phyloP scores from a whole-genome alignment of 257 asterid genomes.

The Voacanga thouarsii region DNA sequence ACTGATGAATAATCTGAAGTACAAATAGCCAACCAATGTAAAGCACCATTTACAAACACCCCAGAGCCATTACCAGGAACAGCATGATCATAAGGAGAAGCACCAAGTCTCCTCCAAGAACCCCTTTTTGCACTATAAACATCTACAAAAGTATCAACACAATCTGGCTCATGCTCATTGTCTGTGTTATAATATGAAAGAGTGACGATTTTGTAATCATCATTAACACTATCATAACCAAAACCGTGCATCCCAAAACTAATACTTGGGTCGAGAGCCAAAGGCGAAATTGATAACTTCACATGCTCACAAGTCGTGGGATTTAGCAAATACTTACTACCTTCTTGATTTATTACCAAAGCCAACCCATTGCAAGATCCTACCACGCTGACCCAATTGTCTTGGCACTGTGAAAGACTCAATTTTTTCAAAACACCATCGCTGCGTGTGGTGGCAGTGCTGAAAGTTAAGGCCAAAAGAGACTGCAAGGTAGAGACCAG shows the following conservation, averaged over 20 bases:
- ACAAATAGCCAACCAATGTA: conserved; percentile 46
- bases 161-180: conserved; percentile 25
- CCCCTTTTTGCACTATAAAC: conserved; percentile 32
- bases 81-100: conserved; percentile 39
- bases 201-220: conserved; percentile 42
- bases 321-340: conserved; percentile 20
- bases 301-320: conserved; percentile 30
- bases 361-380: conserved; percentile 41
- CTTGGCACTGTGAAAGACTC: background rate
- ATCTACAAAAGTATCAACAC: conserved; percentile 35
- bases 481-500: conserved; percentile 11
- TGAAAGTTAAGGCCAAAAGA: conserved; percentile 12
- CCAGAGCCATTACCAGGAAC: conserved; percentile 29
- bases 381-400: background rate
- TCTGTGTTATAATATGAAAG: conserved; percentile 30
- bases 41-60: conserved; percentile 36
- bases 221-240: conserved; percentile 33
- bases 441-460: background rate
- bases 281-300: conserved; percentile 17
- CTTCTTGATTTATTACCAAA: conserved; percentile 12
- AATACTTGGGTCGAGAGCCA: conserved; percentile 14
- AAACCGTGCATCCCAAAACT: conserved; percentile 35
- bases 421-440: background rate
- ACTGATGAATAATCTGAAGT: conserved; percentile 22
- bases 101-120: conserved; percentile 35